Evolutionary conservation across 805 yeast species (phyloP).

Genomic region (Candida andamanensis): DNA sequence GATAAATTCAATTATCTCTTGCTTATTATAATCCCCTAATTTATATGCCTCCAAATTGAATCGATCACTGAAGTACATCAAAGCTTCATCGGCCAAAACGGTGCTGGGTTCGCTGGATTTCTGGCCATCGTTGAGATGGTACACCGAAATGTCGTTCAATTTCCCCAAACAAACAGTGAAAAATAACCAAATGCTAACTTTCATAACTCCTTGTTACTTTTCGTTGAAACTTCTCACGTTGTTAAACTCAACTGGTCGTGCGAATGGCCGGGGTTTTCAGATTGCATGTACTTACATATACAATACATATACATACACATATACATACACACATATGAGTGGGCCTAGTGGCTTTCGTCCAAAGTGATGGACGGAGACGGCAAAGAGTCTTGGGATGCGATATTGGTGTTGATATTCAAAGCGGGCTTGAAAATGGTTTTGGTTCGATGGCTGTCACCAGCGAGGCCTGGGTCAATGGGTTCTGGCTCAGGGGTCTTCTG

Average conservation of each 20-base stretch:
- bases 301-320: too few relatives aligned
- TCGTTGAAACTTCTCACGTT: too few relatives aligned
- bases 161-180: too few relatives aligned
- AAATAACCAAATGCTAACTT: too few relatives aligned
- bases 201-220: too few relatives aligned
- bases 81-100: slow-evolving; percentile 22
- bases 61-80: slow-evolving; percentile 42
- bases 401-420: slow-evolving; percentile 18
- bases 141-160: slow-evolving; percentile 1
- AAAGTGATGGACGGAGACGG: slow-evolving; percentile 34
- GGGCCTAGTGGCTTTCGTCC: slow-evolving; percentile 28
- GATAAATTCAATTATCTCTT: slow-evolving; percentile 20
- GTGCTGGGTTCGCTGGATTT: slow-evolving; percentile 1
- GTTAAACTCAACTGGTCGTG: too few relatives aligned
- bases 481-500: slow-evolving; percentile 8
- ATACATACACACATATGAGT: too few relatives aligned
- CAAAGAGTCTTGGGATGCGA: background rate
- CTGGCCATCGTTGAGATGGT: slow-evolving; percentile 6
- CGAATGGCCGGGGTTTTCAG: too few relatives aligned
- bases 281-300: too few relatives aligned
- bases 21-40: slow-evolving; percentile 12
- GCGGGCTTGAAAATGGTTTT: slow-evolving; percentile 34
- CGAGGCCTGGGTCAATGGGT: slow-evolving; percentile 10
- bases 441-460: slow-evolving; percentile 16
- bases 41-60: slow-evolving; percentile 10